A percentile compares a stretch with the other conserved stretches of the same genome.
These are phyloP conservation scores for Tuber brumale DNA, from an alignment of 495 filamentous ascomycete genomes.

Conservation along the genomic window DNA sequence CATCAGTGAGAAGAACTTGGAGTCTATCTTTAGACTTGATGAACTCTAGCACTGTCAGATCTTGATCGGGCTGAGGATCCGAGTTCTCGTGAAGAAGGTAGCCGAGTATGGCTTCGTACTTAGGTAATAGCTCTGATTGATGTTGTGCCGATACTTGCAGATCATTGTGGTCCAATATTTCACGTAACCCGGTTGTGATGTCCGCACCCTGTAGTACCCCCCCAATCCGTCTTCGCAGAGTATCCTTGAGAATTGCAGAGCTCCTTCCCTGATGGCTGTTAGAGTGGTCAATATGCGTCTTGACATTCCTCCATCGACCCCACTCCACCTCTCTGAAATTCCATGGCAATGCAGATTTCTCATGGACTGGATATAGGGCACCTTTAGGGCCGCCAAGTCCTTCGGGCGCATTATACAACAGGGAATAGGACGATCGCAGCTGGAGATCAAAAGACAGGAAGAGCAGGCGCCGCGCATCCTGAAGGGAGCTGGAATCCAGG, in stretches of 20 bases:
- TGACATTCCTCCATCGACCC: constrained; percentile 37
- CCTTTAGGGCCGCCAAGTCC: constrained; percentile 9
- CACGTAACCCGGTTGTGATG: constrained; percentile 5
- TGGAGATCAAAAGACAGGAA: constrained; percentile 34
- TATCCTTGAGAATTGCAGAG: background rate
- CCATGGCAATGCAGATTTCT: constrained; percentile 32
- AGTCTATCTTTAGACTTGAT: constrained; percentile 24
- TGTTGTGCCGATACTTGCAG: constrained; percentile 8
- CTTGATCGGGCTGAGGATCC: background rate
- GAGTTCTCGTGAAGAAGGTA: constrained; percentile 32
- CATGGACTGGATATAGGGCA: constrained; percentile 30
- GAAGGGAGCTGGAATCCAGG: constrained; percentile 25
- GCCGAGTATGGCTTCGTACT: constrained; percentile 29
- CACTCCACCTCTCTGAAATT: constrained; percentile 34
- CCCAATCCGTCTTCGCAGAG: background rate
- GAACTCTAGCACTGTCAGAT: constrained; percentile 11
- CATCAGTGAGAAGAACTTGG: constrained; percentile 31
- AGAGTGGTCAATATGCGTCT: background rate
- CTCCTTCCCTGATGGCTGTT: background rate
- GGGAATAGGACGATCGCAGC: constrained; percentile 26
- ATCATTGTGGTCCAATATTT: constrained; percentile 18
- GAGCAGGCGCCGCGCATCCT: constrained; percentile 39
- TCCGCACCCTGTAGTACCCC: background rate
- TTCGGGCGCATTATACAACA: constrained; percentile 29
- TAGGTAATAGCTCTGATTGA: constrained; percentile 1